Evolutionary conservation across 2,329 filamentous ascomycete species (phyloP).

Genomic region (Trichoderma cornu-damae): DNA sequence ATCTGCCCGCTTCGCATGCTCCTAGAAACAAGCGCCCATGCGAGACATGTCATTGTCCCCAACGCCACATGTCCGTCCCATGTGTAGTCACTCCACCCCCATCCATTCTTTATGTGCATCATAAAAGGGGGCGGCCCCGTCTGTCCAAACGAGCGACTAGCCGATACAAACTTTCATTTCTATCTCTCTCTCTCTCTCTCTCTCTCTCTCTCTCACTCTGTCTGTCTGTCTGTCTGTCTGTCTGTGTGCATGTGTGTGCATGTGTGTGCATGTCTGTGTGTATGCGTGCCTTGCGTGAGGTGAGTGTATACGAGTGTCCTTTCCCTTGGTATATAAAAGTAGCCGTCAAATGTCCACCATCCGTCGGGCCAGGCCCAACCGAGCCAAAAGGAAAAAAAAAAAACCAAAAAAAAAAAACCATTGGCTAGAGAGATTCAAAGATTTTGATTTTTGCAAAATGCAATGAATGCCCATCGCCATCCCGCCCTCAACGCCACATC

Average conservation of each 20-base stretch:
- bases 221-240: too few species aligned
- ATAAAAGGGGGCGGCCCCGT: background rate
- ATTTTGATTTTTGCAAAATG: background rate
- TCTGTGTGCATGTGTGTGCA: too few species aligned
- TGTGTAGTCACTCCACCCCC: background rate
- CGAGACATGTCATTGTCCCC: background rate
- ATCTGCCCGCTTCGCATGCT: background rate
- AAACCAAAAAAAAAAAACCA: background rate
- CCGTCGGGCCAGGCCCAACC: background rate
- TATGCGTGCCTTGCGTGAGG: too few species aligned
- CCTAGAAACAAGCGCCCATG: conserved; percentile 13
- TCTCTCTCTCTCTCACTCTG: too few species aligned
- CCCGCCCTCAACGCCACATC: conserved; percentile 37
- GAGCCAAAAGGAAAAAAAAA: background rate
- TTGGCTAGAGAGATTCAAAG: background rate
- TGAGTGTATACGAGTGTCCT: background rate
- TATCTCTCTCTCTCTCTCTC: too few species aligned
- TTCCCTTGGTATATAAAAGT: background rate
- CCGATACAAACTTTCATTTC: conserved; percentile 8
- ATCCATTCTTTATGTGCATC: background rate
- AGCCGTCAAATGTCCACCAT: conserved; percentile 8
- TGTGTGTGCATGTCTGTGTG: too few species aligned
- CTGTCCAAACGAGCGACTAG: conserved; percentile 15
- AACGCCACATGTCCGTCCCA: conserved; percentile 4
- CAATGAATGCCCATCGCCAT: background rate